Evolutionary conservation across 78 protist genomes (phyloP).

Genomic region (Bodo saltans): DNA sequence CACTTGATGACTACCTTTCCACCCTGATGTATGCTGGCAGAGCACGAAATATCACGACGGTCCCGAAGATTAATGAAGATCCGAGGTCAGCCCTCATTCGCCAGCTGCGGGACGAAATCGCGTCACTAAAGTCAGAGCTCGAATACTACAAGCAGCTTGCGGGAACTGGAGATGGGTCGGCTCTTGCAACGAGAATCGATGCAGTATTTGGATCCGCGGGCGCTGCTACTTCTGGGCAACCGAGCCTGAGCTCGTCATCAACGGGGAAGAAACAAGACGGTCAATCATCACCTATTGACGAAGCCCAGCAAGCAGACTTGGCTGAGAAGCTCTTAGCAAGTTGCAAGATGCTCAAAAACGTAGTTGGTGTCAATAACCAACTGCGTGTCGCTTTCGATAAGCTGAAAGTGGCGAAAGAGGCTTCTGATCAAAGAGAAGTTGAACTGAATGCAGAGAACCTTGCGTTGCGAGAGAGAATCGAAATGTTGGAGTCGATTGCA

Average conservation of each 20-base stretch:
- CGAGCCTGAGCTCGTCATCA: too few species aligned
- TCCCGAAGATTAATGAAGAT: constrained; percentile 31
- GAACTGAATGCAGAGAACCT: constrained; percentile 15
- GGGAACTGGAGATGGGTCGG: neutral
- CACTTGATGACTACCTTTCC: constrained; percentile 14
- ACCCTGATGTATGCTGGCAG: constrained; percentile 45
- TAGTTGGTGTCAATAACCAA: constrained; percentile 11
- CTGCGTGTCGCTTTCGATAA: constrained; percentile 31
- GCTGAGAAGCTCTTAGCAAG: constrained; percentile 16
- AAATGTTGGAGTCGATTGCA: constrained; percentile 13
- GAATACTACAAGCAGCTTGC: neutral
- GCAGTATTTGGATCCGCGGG: too few species aligned
- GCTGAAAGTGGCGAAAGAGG: neutral
- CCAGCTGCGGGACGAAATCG: constrained; percentile 9
- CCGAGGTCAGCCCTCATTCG: constrained; percentile 13
- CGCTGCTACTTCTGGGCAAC: too few species aligned
- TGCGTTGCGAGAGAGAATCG: constrained; percentile 27
- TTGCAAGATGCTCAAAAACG: constrained; percentile 12
- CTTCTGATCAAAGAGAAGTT: neutral
- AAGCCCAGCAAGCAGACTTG: neutral
- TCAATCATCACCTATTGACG: too few species aligned
- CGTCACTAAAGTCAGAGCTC: constrained; percentile 4
- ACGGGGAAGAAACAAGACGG: too few species aligned
- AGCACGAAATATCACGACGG: constrained; percentile 42
- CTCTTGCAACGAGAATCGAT: neutral